Conservation (phyloP, 495 filamentous ascomycete genomes). For the Astrothelium subdiscretum region DNA sequence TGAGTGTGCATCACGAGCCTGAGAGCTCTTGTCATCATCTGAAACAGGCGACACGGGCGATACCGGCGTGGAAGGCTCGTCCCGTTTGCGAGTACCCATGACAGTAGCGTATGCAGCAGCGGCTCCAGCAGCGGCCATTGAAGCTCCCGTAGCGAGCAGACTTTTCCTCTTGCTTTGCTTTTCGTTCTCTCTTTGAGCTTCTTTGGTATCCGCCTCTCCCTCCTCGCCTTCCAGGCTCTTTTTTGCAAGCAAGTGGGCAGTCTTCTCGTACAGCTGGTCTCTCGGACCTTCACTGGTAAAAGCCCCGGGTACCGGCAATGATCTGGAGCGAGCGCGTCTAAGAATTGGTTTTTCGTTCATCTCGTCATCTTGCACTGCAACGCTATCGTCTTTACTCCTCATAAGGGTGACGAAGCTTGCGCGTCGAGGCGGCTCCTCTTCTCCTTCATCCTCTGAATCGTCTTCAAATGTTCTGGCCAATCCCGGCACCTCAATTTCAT, state of each 20-base stretch:
- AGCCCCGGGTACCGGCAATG: not conserved
- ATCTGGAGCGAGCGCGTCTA: not conserved
- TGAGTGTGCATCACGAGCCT: not conserved
- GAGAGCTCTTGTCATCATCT: not conserved
- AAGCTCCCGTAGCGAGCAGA: not conserved
- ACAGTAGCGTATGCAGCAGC: conserved; percentile 5
- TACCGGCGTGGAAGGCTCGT: conserved; percentile 1
- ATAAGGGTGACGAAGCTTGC: not conserved
- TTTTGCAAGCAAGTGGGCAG: not conserved
- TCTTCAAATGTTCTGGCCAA: conserved; percentile 37
- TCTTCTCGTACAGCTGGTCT: not conserved
- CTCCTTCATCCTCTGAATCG: conserved; percentile 38
- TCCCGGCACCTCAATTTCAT: conserved; percentile 63
- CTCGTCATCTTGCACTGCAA: not conserved
- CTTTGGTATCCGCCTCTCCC: not conserved
- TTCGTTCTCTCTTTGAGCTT: not conserved
- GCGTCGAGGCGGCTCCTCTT: not conserved
- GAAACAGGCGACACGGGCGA: not conserved
- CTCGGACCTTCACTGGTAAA: not conserved
- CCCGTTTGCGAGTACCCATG: not conserved
- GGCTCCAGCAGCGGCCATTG: conserved; percentile 9
- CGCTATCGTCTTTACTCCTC: not conserved
- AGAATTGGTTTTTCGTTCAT: not conserved
- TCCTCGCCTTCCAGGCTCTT: not conserved
- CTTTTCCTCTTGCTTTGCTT: not conserved